Base-by-base conservation (phyloP, 176 grass and related monocot genomes). In the Bonia amplexicaulis region DNA sequence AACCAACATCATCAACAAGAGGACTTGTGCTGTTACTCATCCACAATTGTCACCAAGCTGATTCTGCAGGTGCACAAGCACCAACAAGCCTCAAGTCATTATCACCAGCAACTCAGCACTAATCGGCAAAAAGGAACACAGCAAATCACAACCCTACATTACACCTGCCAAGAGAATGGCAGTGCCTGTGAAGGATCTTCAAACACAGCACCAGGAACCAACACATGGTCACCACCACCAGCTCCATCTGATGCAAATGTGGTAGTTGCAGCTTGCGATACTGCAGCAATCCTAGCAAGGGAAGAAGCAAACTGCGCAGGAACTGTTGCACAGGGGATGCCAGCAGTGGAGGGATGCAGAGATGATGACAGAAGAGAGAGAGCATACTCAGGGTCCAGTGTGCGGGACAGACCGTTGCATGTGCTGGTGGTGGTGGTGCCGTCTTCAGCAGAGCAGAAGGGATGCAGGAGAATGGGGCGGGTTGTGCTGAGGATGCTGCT, bases 301-400 rank as follows among this genome's bases (percentile, higher is more conserved):
- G 64, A 51, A 49, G 86, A 41, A 9, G 48, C 63, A 17, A 48
- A n/a, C 22, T 70, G 79, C 3, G 22, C 4, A 8, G 58, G 65
- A 39, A n/a, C 59, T 58, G 49, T 37, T 55, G 59, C n/a, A 0
- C 5, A 20, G 39, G 48, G 33, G n/a, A 85, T 74, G 47, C 72
- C 39, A 25, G 69, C 41, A 16, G 35, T 13, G 14, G 76, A 89
- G 73, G 83, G 69, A 63, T 88, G 68, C 58, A 83, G 64, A 15
- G 92, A 85, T 2, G 90, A 90, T 97, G 94, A 97, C 92, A 97
- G 94, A 97, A 97, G 94, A 97, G 94, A 97, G 94, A 94, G 92
- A 97, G 90, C 94, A 94, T 86, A 90, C 85, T 94, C 84, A 0
- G 94, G 93, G 83, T 73, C 86, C 41, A 90, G 82, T 4, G 74